Conservation (phyloP, 2,329 filamentous ascomycete species). For the Ophiostoma australiae region DNA sequence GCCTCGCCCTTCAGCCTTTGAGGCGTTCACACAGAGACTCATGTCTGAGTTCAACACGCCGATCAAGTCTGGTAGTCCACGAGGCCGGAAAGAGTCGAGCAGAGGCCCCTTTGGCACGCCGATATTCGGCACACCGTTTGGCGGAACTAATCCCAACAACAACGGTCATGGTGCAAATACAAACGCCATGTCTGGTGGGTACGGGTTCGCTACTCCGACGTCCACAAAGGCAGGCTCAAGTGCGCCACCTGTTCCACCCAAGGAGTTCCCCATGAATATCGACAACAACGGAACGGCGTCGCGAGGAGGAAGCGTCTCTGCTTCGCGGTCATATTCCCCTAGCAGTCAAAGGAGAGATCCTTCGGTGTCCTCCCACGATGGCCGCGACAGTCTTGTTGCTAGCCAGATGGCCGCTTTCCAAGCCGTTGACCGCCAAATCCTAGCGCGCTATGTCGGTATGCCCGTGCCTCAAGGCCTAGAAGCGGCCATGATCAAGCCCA, state of each 20-base stretch:
- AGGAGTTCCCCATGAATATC: conserved; percentile 39
- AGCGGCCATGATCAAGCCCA: background rate
- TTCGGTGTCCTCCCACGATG: conserved; percentile 29
- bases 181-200: conserved; percentile 27
- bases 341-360: conserved; percentile 32
- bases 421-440: conserved; percentile 59
- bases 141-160: background rate
- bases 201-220: conserved; percentile 33
- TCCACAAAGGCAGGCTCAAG: conserved; percentile 31
- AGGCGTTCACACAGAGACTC: conserved; percentile 59
- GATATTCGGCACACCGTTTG: background rate
- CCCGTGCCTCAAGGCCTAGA: conserved; percentile 31
- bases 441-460: conserved; percentile 51
- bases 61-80: conserved; percentile 47
- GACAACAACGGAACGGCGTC: conserved; percentile 35
- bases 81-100: conserved; percentile 44
- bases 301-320: conserved; percentile 28
- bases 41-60: conserved; percentile 56
- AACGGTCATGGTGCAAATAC: background rate
- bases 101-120: conserved; percentile 13
- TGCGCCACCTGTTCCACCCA: conserved; percentile 36
- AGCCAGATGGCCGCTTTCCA: conserved; percentile 57
- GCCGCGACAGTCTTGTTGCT: conserved; percentile 37
- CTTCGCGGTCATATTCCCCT: conserved; percentile 41
- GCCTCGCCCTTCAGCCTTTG: conserved; percentile 50